Conservation (phyloP, 2,329 filamentous ascomycete species). For the Colletotrichum musae region DNA sequence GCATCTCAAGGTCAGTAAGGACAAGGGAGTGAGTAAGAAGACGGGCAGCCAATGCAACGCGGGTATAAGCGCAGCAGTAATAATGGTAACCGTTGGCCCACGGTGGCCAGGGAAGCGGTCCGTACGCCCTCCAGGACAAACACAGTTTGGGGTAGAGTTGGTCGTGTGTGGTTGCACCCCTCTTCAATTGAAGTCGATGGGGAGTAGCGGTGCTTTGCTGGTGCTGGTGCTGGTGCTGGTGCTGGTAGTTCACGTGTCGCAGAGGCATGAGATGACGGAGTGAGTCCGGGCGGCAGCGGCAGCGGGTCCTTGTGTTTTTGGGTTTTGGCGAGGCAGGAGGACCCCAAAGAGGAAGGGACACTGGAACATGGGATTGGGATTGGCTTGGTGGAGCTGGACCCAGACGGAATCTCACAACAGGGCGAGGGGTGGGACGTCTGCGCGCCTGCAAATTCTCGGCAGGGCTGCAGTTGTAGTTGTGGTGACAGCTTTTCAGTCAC, state of each 20-base stretch:
- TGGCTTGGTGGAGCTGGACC: too few relatives aligned
- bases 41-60: conserved; percentile 6
- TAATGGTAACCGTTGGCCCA: conserved; percentile 4
- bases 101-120: conserved; percentile 21
- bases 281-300: conserved; percentile 33
- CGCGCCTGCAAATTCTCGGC: conserved; percentile 15
- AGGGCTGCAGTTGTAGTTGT: conserved; percentile 25
- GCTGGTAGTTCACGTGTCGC: conserved; percentile 36
- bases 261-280: conserved; percentile 34
- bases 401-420: conserved; percentile 8
- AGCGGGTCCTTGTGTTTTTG: conserved; percentile 22
- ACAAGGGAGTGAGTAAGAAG: conserved; percentile 1
- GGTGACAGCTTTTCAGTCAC: conserved; percentile 17
- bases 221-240: conserved; percentile 28
- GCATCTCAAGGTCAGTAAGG: conserved; percentile 33
- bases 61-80: conserved; percentile 20
- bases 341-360: conserved; percentile 16
- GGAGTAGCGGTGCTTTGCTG: not conserved
- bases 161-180: conserved; percentile 20
- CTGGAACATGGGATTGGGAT: too few relatives aligned
- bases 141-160: conserved; percentile 14
- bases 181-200: conserved; percentile 9
- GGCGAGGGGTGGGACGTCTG: not conserved
- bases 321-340: conserved; percentile 16
- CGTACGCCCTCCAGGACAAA: conserved; percentile 7